Evolutionary conservation across 352 stramenopile species (phyloP), one percentile per base, ranked within the genome.

Genomic region (Pythium aquatile): DNA sequence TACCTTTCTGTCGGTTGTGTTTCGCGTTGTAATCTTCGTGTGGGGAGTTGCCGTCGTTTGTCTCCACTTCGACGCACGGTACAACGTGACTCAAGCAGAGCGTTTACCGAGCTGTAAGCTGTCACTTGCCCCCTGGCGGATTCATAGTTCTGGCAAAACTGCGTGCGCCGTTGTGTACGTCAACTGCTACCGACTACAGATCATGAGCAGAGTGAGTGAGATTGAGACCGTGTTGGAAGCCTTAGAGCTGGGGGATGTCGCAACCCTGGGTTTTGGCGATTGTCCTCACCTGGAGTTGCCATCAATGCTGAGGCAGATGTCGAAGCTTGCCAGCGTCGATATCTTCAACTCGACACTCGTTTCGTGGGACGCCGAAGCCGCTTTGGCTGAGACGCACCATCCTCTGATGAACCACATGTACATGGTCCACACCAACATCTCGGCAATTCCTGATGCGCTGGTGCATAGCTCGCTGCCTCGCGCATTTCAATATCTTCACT

Each of bases 341-440:
- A 39, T 61, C 9, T 63, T 44, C 63, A 69, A 35, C 40, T 64
- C 29, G 26, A 65, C 63, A 24, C 48, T 69, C 29, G 24, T 33
- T 7, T 28, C 26, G 24, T 69, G 63, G 63, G 26, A 14, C 3
- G 28, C 9, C 14, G 5, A 51, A 3, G 61, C 53, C 2, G 51
- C 61, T 3, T 10, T 68, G 4, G 58, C 55, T 17, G 37, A 54
- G 2, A 30, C 17, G 13, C 42, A 32, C 20, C 42, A 63, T 29
- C 42, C n/a, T 7, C 24, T 47, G 28, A 11, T 63, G 5, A 28
- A 63, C 20, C 55, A 61, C 35, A 20, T 61, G 2, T 37, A 37
- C 26, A 24, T 61, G 8, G 32, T 58, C 2, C n/a, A 32, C 30
- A 63, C 57, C 2, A 63, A 55, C 20, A 24, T 24, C 37, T 55